Percentiles rank a stretch among this genome's conserved stretches.
phyloP scores from a whole-genome alignment of 2,329 filamentous ascomycete species.

The Tolypocladium capitatum region DNA sequence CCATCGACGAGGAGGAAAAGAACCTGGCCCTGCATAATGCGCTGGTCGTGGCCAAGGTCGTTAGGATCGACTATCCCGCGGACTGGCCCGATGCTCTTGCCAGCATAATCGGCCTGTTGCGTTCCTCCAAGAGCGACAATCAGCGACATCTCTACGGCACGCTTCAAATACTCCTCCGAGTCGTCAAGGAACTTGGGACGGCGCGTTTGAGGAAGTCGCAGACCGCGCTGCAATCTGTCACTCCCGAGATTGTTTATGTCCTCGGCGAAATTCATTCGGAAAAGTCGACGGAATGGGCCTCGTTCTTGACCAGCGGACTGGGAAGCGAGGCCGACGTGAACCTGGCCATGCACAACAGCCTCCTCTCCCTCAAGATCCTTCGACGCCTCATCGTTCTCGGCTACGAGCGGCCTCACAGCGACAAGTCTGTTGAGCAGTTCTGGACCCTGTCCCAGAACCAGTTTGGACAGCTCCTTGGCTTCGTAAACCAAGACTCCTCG shows the following conservation, averaged over 20 bases:
- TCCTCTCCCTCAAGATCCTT: slow-evolving; percentile 66
- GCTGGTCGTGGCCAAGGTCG: slow-evolving; percentile 73
- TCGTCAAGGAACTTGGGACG: slow-evolving; percentile 82
- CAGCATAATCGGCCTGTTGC: slow-evolving; percentile 51
- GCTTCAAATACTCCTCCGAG: slow-evolving; percentile 65
- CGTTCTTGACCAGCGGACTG: slow-evolving; percentile 41
- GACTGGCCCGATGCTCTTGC: slow-evolving; percentile 62
- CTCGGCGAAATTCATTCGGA: slow-evolving; percentile 66
- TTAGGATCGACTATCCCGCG: slow-evolving; percentile 76
- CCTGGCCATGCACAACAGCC: slow-evolving; percentile 59
- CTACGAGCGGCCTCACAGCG: slow-evolving; percentile 73
- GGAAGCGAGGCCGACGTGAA: slow-evolving; percentile 46
- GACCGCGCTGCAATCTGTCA: slow-evolving; percentile 60
- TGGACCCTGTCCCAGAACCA: slow-evolving; percentile 71
- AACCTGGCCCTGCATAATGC: slow-evolving; percentile 78
- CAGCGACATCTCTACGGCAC: slow-evolving; percentile 56
- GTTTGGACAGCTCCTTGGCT: slow-evolving; percentile 60
- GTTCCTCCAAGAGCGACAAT: slow-evolving; percentile 36
- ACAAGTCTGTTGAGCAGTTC: slow-evolving; percentile 61
- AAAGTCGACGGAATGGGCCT: slow-evolving; percentile 57
- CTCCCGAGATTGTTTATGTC: slow-evolving; percentile 73
- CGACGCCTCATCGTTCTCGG: slow-evolving; percentile 67
- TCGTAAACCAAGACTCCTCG: slow-evolving; percentile 43
- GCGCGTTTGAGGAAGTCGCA: slow-evolving; percentile 64
- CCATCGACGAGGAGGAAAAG: slow-evolving; percentile 61